phyloP scores from a whole-genome alignment of 805 yeast genomes.

The Hanseniaspora occidentalis region DNA sequence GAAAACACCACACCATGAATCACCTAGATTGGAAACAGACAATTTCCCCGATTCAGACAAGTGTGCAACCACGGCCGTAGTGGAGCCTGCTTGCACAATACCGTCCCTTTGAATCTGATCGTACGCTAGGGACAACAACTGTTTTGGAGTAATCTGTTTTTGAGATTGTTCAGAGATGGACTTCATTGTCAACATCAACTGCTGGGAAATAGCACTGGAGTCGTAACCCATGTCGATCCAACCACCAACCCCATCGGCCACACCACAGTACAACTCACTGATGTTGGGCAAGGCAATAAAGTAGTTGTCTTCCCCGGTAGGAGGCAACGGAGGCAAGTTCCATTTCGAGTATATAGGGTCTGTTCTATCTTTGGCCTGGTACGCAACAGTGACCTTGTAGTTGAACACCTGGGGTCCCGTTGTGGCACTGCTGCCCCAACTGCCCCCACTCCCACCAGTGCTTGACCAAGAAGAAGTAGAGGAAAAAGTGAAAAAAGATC shows the following conservation, averaged over 20 bases:
- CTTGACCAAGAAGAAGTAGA: neutral
- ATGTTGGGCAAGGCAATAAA: conserved; percentile 33
- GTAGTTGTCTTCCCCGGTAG: conserved; percentile 70
- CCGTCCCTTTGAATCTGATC: conserved; percentile 37
- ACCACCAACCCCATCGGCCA: conserved; percentile 96
- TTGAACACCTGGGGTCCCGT: neutral
- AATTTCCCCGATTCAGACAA: conserved; percentile 40
- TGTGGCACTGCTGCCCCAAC: neutral
- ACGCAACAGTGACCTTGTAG: conserved; percentile 38
- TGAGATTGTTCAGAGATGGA: conserved; percentile 12
- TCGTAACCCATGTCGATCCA: conserved; percentile 91
- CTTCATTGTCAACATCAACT: conserved; percentile 49
- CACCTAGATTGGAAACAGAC: conserved; percentile 75
- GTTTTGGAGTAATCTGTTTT: conserved; percentile 26
- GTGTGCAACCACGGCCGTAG: conserved; percentile 82
- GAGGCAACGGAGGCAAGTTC: conserved; percentile 29
- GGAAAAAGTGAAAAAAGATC: neutral
- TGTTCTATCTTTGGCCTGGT: conserved; percentile 60
- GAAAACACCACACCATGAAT: conserved; percentile 87
- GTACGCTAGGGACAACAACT: conserved; percentile 46
- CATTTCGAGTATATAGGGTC: conserved; percentile 29
- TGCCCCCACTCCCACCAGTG: neutral
- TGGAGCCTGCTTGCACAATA: conserved; percentile 77
- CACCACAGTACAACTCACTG: conserved; percentile 47
- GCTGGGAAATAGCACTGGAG: conserved; percentile 76